Base-by-base conservation (phyloP, 2,329 filamentous ascomycete species). In the Apiospora saccharicola region DNA sequence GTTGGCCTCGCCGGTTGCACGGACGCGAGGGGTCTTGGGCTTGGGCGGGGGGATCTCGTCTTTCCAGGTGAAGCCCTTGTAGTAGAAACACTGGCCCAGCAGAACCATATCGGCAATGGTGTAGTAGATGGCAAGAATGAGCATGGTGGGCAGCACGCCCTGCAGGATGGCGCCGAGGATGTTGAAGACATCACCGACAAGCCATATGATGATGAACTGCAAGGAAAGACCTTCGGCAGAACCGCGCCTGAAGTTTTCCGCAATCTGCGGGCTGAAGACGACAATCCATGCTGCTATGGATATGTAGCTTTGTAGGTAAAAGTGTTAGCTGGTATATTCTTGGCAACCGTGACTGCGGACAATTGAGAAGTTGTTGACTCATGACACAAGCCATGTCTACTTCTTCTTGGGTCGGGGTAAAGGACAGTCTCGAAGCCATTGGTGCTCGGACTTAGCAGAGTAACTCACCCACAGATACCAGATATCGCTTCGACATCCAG, bases 281-380 rank as follows among this genome's bases (percentile, higher is more conserved):
- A 98, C 94, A 72, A 98, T 93, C 96, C 96, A 98, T 81, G 95
- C 98, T 69, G 95, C 95, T 80, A 99, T 98, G 67, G 94, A 98
- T 77, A 99, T 95, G 12, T 95, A 98, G 47, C 95, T 94, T 73
- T 67, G 77, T 44, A 64, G 53, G 34, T 64, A 14, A n/a, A 10
- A 10, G n/a, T 41, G 49, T 43, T 67, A 46, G 30, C 37, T 19
- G 41, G 24, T 71, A 34, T 64, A 30, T 61, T 53, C 43, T 19
- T 19, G 16, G 30, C 30, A 41, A 22, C 14, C 24, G 4, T 46
- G 7, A 70, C 30, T n/a, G 49, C 10, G 37, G 26, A 30, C 26
- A 30, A 19, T 26, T 22, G 0, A 64, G 22, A 14, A 6, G 44
- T n/a, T n/a, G 37, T 30, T 12, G 57, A 41, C 10, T 64, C 19